These are phyloP conservation scores for Colletotrichum tabaci DNA, from an alignment of 2,329 filamentous ascomycete genomes.

Conservation along the genomic window DNA sequence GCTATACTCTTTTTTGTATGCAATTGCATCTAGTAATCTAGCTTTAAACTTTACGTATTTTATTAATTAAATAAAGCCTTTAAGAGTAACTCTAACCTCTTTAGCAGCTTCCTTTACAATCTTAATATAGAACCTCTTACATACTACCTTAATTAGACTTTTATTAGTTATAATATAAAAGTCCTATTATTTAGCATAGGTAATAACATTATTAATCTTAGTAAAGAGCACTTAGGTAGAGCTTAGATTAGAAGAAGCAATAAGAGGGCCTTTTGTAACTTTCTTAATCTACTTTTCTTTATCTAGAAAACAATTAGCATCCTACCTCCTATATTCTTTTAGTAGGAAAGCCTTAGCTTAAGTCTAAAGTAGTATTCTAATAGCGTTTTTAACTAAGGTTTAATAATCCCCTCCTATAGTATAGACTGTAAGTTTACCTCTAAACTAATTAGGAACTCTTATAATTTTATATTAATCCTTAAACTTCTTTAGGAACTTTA, in stretches of 20 bases:
- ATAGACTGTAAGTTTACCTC: background rate
- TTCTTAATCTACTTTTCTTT: background rate
- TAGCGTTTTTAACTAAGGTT: background rate
- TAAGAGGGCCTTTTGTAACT: background rate
- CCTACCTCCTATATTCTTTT: background rate
- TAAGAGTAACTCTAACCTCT: background rate
- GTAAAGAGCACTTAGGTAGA: background rate
- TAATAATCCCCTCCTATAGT: background rate
- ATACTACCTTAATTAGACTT: background rate
- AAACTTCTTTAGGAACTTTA: too few relatives aligned
- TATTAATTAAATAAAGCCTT: background rate
- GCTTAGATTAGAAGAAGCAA: background rate
- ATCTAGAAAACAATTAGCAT: background rate
- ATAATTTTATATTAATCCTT: too few relatives aligned
- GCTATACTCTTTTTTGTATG: slow-evolving; percentile 36
- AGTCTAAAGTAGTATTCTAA: background rate
- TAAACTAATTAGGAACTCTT: too few relatives aligned
- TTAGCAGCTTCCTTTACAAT: background rate
- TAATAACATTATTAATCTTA: too few relatives aligned
- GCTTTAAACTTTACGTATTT: background rate
- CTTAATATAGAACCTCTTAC: background rate
- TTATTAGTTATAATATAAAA: background rate
- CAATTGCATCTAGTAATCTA: background rate
- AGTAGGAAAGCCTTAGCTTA: background rate
- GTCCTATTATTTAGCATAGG: background rate